Evolutionary conservation across 1,284 basidiomycete genomes (phyloP).

Genomic region (Irpex rosettiformis): DNA sequence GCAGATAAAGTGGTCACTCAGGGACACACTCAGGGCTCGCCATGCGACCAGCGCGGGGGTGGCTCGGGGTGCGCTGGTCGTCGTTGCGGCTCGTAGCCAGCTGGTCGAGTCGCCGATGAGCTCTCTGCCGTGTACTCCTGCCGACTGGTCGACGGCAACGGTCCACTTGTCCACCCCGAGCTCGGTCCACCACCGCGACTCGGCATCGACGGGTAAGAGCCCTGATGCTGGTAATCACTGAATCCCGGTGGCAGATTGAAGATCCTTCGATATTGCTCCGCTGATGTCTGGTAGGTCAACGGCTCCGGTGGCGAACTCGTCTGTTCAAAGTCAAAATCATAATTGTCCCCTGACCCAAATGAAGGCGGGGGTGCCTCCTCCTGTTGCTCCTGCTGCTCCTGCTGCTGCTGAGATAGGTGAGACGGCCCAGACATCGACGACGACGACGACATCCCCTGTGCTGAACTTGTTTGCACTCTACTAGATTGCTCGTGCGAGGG

Average conservation of each 20-base stretch:
- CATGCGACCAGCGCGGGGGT: neutral
- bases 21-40: conserved; percentile 3
- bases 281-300: neutral
- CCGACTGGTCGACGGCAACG: neutral
- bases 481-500: neutral
- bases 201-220: neutral
- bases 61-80: neutral
- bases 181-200: neutral
- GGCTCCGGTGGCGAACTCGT: neutral
- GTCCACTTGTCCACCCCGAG: neutral
- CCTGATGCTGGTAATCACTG: neutral
- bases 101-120: neutral
- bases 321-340: neutral
- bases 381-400: neutral
- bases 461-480: neutral
- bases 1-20: conserved; percentile 6
- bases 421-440: neutral
- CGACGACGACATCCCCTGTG: neutral
- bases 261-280: neutral
- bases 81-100: neutral
- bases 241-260: neutral
- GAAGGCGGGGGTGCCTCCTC: neutral
- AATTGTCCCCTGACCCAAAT: neutral
- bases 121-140: neutral
- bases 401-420: neutral